phyloP scores from a whole-genome alignment of 2,329 filamentous ascomycete species.

The Penicillium sp. region DNA sequence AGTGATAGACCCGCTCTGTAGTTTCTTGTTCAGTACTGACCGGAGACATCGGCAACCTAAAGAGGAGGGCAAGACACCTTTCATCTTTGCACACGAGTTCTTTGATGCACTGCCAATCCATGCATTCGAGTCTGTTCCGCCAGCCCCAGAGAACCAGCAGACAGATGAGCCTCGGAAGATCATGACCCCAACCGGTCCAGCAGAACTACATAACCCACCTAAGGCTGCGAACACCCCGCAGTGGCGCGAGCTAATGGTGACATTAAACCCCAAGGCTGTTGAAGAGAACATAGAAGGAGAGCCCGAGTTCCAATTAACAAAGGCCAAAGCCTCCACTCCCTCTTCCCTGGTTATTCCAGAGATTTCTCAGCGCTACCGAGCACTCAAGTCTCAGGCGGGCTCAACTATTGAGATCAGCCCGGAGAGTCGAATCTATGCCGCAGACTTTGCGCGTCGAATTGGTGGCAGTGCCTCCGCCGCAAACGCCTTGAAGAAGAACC shows the following conservation, averaged over 20 bases:
- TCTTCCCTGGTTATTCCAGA: constrained; percentile 85
- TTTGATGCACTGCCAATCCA: constrained; percentile 98
- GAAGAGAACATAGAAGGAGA: constrained; percentile 51
- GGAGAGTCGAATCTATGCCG: constrained; percentile 76
- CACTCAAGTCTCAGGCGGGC: constrained; percentile 65
- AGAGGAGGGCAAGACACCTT: constrained; percentile 73
- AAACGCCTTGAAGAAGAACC: constrained; percentile 35
- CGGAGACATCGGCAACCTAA: neutral
- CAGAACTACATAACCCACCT: constrained; percentile 45
- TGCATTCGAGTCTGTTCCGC: constrained; percentile 77
- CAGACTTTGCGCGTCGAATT: constrained; percentile 81
- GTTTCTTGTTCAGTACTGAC: neutral
- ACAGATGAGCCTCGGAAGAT: constrained; percentile 47
- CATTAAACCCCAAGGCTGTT: constrained; percentile 62
- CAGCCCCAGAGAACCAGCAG: constrained; percentile 42
- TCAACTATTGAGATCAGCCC: constrained; percentile 88
- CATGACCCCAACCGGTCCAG: constrained; percentile 50
- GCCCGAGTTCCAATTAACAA: constrained; percentile 84
- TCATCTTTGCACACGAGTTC: constrained; percentile 97
- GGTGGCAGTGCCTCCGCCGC: constrained; percentile 58
- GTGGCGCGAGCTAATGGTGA: constrained; percentile 83
- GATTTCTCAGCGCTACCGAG: constrained; percentile 74
- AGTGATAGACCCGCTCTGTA: constrained; percentile 18
- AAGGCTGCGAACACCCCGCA: constrained; percentile 53
- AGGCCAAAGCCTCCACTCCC: constrained; percentile 73